Evolutionary conservation across 2,329 filamentous ascomycete species (phyloP), one percentile per base, ranked within the genome.

Genomic region (Diaporthe caulivora): DNA sequence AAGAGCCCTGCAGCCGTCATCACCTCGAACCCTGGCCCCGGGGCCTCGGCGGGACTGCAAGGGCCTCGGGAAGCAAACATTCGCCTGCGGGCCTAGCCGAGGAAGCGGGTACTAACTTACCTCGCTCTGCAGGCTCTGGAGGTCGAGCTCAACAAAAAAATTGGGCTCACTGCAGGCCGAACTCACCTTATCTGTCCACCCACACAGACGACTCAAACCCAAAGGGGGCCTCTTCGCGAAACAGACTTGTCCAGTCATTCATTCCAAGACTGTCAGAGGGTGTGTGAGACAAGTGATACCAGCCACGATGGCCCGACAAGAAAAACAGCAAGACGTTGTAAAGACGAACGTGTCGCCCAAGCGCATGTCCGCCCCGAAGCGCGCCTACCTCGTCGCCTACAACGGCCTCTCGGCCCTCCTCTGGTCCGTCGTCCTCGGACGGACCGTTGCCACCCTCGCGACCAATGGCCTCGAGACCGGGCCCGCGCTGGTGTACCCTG

Each of bases 371-470:
- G 65, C 64, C 26, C 29, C 26, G 55, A 75, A 75, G 57, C 65
- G 72, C 29, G 67, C 44, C 58, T 75, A 75, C 58, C 72, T 75
- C 51, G 55, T 75, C 69, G 70, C 58, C 54, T 75, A 75, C 72
- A 75, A 75, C 49, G 72, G 37, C 40, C 11, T 74, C 31, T 72
- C 58, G 26, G 74, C 74, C 15, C 26, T 91, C 29, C 89, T 96
- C 70, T 99, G 97, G 97, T 84, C 89, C 53, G 89, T 90, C 24
- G 92, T 98, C 70, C 90, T 98, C 53, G 88, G 90, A 71, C 90
- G 94, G 74, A 92, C 93, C 3, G 78, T 92, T 34, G 76, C 82
- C 37, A 83, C 91, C 71, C 87, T 93, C 29, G 80, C 87, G 29
- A 78, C 86, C 31, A 82, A 85, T n/a, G 89, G 90, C 11, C 62